Evolutionary conservation across 805 yeast genomes (phyloP).

Genomic region (Ogataea henricii): DNA sequence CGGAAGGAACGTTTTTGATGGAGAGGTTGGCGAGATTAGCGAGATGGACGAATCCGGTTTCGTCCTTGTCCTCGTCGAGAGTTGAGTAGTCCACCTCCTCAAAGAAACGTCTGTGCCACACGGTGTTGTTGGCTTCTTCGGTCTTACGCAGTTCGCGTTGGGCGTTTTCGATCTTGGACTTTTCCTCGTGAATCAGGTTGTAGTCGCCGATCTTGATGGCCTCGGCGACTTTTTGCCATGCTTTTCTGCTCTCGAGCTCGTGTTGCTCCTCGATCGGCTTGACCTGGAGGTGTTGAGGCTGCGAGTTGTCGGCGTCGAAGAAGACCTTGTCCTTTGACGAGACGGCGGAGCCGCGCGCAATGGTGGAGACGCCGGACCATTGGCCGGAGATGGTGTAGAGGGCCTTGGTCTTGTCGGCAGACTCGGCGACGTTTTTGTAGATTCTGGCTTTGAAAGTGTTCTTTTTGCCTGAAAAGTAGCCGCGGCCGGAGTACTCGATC

Average conservation of each 20-base stretch:
- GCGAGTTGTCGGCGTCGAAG: constrained; percentile 57
- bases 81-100: constrained; percentile 44
- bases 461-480: constrained; percentile 94
- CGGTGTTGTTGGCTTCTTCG: constrained; percentile 63
- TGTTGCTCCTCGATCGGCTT: constrained; percentile 84
- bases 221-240: constrained; percentile 87
- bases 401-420: constrained; percentile 57
- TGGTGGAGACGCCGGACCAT: constrained; percentile 81
- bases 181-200: constrained; percentile 72
- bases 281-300: constrained; percentile 61
- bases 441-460: constrained; percentile 88
- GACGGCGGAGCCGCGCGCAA: constrained; percentile 56
- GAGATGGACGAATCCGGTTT: constrained; percentile 40
- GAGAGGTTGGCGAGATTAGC: constrained; percentile 57
- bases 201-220: constrained; percentile 79
- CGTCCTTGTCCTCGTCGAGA: constrained; percentile 34
- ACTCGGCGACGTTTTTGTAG: constrained; percentile 53
- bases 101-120: constrained; percentile 88
- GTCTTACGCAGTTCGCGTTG: constrained; percentile 81
- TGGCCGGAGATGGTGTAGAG: constrained; percentile 84
- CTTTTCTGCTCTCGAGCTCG: constrained; percentile 79
- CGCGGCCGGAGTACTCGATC: constrained; percentile 86
- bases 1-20: constrained; percentile 66
- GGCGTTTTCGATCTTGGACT: constrained; percentile 75
- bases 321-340: constrained; percentile 53